Percentiles rank a stretch among this genome's conserved stretches.
These are phyloP conservation scores for Alternaria arborescens DNA, from an alignment of 2,329 filamentous ascomycete species.

Conservation along the genomic window DNA sequence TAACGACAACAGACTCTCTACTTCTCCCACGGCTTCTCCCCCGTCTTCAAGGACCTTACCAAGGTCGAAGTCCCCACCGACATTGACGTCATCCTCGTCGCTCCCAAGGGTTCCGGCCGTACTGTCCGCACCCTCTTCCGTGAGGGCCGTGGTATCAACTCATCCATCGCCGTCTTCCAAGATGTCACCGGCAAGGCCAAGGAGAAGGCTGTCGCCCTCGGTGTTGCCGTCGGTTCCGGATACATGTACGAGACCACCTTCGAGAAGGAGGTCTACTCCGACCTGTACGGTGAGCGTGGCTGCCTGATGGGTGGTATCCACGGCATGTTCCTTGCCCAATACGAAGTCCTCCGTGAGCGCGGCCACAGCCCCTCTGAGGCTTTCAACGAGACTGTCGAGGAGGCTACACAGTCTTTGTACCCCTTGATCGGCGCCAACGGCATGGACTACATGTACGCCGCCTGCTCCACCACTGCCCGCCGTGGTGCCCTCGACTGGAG, in stretches of 20 bases:
- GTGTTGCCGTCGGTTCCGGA: constrained; percentile 94
- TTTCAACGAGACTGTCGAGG: constrained; percentile 99
- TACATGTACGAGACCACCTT: constrained; percentile 99
- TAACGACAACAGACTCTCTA: constrained; percentile 79
- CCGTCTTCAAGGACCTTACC: constrained; percentile 99
- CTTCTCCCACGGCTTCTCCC: constrained; percentile 99
- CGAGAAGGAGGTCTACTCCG: constrained; percentile 99
- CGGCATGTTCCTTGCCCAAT: constrained; percentile 99
- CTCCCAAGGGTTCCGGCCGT: constrained; percentile 98
- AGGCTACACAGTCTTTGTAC: constrained; percentile 98
- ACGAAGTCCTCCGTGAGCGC: constrained; percentile 98
- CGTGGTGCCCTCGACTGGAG: constrained; percentile 99
- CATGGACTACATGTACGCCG: constrained; percentile 99
- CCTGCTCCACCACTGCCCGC: constrained; percentile 97
- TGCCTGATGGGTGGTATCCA: constrained; percentile 99
- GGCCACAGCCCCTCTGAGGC: constrained; percentile 98
- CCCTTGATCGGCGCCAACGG: constrained; percentile 96
- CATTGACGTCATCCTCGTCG: constrained; percentile 99
- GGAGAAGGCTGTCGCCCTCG: constrained; percentile 96
- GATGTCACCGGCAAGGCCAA: constrained; percentile 97
- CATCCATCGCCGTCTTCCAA: constrained; percentile 97
- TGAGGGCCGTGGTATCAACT: constrained; percentile 99
- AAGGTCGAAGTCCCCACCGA: constrained; percentile 96
- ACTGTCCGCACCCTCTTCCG: constrained; percentile 99
- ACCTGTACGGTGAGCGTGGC: constrained; percentile 99